phyloP scores from a whole-genome alignment of 306 rosid species.

The Quercus mongolica region DNA sequence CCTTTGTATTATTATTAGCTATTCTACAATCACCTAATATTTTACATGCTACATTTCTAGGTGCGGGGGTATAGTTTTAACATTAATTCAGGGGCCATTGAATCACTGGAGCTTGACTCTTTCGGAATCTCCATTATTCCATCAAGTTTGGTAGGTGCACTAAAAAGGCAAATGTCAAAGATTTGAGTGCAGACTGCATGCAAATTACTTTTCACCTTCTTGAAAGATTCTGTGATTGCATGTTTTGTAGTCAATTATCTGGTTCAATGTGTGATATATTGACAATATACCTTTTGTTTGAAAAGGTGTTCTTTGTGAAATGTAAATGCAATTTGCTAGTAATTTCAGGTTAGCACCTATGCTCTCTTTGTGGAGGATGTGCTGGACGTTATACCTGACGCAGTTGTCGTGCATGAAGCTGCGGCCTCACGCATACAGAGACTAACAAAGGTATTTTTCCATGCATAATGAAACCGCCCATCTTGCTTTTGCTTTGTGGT shows the following conservation, averaged over 20 bases:
- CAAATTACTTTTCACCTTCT: background rate
- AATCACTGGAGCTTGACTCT: constrained; percentile 89
- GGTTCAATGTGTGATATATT: background rate
- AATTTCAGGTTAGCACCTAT: constrained; percentile 81
- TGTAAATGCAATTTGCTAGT: constrained; percentile 1
- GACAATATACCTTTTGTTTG: background rate
- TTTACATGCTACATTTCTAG: constrained; percentile 36
- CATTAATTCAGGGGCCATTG: constrained; percentile 77
- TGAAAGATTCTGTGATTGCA: background rate
- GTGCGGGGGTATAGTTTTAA: constrained; percentile 88
- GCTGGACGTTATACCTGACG: constrained; percentile 77
- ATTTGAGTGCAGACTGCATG: constrained; percentile 6
- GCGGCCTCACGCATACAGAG: constrained; percentile 89
- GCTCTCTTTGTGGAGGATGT: constrained; percentile 87
- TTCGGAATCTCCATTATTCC: constrained; percentile 88
- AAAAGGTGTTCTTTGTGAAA: constrained; percentile 7
- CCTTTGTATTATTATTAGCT: background rate
- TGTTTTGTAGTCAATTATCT: background rate
- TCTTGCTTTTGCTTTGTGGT: constrained; percentile 4
- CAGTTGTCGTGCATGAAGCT: constrained; percentile 80
- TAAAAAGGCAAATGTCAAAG: background rate
- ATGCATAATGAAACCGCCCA: background rate
- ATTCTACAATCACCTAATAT: constrained; percentile 6
- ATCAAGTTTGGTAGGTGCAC: constrained; percentile 72
- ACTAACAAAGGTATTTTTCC: constrained; percentile 71